phyloP scores from a whole-genome alignment of 2,329 filamentous ascomycete species.

The Myotisia sp. region DNA sequence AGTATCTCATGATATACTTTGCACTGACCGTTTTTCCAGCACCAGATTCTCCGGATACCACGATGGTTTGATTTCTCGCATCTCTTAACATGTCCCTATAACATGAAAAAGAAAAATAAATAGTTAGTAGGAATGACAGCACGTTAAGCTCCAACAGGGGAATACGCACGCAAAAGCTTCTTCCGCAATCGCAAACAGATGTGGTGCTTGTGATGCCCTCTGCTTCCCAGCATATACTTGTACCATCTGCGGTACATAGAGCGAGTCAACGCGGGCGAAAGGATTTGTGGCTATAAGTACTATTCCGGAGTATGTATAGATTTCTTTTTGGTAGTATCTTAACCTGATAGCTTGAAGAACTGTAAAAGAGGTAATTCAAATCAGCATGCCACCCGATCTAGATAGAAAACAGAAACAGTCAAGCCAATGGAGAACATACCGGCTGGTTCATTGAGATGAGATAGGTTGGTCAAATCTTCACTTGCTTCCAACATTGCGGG shows the following conservation, averaged over 20 bases:
- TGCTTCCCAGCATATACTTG: constrained; percentile 97
- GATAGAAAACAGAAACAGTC: constrained; percentile 9
- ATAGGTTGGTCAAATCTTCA: constrained; percentile 93
- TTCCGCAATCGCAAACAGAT: constrained; percentile 96
- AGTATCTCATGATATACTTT: constrained; percentile 99
- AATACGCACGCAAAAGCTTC: constrained; percentile 75
- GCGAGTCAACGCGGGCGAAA: constrained; percentile 89
- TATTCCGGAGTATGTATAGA: constrained; percentile 98
- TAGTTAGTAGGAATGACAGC: constrained; percentile 4
- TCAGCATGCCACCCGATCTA: neutral
- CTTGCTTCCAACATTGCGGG: constrained; percentile 95
- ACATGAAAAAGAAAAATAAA: constrained; percentile 4
- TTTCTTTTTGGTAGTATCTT: constrained; percentile 95
- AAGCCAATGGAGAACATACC: constrained; percentile 41
- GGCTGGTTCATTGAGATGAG: constrained; percentile 94
- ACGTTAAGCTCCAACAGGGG: neutral
- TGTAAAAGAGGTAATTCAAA: constrained; percentile 27
- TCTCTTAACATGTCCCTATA: constrained; percentile 89
- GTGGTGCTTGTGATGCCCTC: constrained; percentile 87
- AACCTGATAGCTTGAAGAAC: constrained; percentile 95
- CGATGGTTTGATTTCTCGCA: constrained; percentile 90
- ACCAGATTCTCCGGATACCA: constrained; percentile 98
- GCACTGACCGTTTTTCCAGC: constrained; percentile 98
- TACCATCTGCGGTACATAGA: constrained; percentile 99
- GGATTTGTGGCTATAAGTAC: constrained; percentile 97